These are phyloP conservation scores for Kazachstania viticola DNA, from an alignment of 805 yeast species.

Conservation along the genomic window DNA sequence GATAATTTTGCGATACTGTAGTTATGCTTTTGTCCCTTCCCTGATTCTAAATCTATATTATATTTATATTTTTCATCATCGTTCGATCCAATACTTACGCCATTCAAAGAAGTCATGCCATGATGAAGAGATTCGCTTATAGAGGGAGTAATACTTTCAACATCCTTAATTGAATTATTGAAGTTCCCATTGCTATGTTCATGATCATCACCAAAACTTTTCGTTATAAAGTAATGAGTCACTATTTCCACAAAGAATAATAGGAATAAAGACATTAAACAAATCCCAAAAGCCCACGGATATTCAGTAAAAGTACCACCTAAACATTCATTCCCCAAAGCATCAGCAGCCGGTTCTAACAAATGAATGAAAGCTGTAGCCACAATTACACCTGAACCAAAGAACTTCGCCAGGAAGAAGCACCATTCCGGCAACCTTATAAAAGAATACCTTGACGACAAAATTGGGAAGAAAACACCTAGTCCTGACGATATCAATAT, in stretches of 20 bases:
- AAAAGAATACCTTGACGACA: slow-evolving; percentile 47
- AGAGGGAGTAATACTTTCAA: not conserved
- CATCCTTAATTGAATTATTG: not conserved
- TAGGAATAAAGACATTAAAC: slow-evolving; percentile 35
- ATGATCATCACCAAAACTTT: slow-evolving; percentile 15
- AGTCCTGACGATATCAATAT: slow-evolving; percentile 43
- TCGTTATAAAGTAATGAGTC: slow-evolving; percentile 34
- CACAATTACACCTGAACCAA: slow-evolving; percentile 76
- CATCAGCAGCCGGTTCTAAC: slow-evolving; percentile 55
- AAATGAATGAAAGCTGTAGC: slow-evolving; percentile 75
- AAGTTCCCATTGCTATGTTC: not conserved
- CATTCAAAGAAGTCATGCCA: not conserved
- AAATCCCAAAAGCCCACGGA: slow-evolving; percentile 48
- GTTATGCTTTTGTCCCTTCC: not conserved
- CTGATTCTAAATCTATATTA: not conserved
- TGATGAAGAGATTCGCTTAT: not conserved
- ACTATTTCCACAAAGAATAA: slow-evolving; percentile 41
- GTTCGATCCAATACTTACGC: not conserved
- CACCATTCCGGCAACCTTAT: slow-evolving; percentile 49
- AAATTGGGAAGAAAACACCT: slow-evolving; percentile 51
- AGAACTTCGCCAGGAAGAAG: slow-evolving; percentile 59
- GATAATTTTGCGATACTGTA: not conserved
- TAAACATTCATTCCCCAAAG: slow-evolving; percentile 42
- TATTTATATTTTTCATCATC: not conserved
- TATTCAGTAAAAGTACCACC: slow-evolving; percentile 47